phyloP scores from a whole-genome alignment of 495 filamentous ascomycete species.

The Rhizodiscina lignyota region DNA sequence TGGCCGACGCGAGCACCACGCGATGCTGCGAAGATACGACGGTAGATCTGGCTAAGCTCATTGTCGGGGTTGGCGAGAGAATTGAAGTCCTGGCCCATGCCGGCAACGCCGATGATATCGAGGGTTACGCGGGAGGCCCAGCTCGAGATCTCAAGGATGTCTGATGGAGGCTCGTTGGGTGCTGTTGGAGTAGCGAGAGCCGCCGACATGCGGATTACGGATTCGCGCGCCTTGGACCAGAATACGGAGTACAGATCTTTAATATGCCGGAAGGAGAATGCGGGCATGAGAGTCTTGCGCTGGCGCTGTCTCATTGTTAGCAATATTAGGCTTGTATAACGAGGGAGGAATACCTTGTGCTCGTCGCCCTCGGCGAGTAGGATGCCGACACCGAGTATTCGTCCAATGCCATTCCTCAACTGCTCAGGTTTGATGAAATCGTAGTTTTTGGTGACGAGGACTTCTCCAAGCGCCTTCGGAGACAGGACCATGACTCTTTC shows the following conservation, averaged over 20 bases:
- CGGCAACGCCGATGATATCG: slow-evolving; percentile 74
- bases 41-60: slow-evolving; percentile 51
- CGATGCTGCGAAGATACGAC: slow-evolving; percentile 33
- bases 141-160: slow-evolving; percentile 44
- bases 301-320: slow-evolving; percentile 27
- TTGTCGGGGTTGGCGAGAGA: slow-evolving; percentile 48
- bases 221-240: slow-evolving; percentile 48
- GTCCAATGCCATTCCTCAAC: slow-evolving; percentile 38
- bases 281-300: slow-evolving; percentile 65
- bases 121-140: slow-evolving; percentile 61
- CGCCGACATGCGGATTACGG: slow-evolving; percentile 23
- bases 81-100: slow-evolving; percentile 65
- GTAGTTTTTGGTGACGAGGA: slow-evolving; percentile 53
- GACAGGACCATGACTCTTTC: slow-evolving; percentile 53
- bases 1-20: slow-evolving; percentile 25
- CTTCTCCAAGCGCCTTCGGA: slow-evolving; percentile 41
- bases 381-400: slow-evolving; percentile 57
- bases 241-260: slow-evolving; percentile 77
- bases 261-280: slow-evolving; percentile 71
- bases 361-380: slow-evolving; percentile 75
- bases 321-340: neutral
- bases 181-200: slow-evolving; percentile 8
- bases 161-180: no score
- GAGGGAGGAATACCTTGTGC: slow-evolving; percentile 35
- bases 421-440: slow-evolving; percentile 58